A percentile compares a stretch with the other conserved stretches of the same genome.
phyloP scores from a whole-genome alignment of 768 basidiomycete genomes.

The Phylloporus sp. region DNA sequence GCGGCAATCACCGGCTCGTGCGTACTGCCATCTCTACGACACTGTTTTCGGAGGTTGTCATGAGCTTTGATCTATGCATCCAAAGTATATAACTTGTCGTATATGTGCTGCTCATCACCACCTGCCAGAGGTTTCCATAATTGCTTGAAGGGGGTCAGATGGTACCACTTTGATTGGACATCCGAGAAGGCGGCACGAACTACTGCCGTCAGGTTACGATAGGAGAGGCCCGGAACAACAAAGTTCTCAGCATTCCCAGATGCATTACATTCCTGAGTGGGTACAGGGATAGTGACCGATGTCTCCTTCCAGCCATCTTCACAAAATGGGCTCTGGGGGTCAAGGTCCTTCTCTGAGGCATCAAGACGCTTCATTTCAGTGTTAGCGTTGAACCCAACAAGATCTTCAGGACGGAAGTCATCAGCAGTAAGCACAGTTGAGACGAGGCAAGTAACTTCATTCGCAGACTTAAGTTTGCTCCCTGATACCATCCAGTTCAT shows the following conservation, averaged over 20 bases:
- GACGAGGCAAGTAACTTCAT: too few species aligned
- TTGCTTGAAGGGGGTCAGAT: conserved; percentile 23
- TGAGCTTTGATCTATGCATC: conserved; percentile 21
- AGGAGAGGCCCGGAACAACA: conserved; percentile 25
- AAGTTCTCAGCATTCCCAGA: conserved; percentile 16
- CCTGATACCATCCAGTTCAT: too few species aligned
- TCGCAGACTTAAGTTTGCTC: too few species aligned
- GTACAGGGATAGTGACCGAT: conserved; percentile 24
- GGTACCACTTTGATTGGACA: conserved; percentile 11
- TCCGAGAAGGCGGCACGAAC: conserved; percentile 10
- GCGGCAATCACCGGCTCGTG: not conserved
- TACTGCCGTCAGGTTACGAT: conserved; percentile 17
- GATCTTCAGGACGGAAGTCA: too few species aligned
- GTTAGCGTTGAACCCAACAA: too few species aligned
- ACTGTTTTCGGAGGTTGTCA: conserved; percentile 18
- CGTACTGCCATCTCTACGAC: conserved; percentile 10
- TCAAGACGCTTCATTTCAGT: not conserved
- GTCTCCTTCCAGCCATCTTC: conserved; percentile 14
- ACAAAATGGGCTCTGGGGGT: not conserved
- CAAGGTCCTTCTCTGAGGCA: conserved; percentile 2
- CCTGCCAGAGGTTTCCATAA: conserved; percentile 14
- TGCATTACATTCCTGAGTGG: conserved; percentile 18
- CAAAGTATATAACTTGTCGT: conserved; percentile 24
- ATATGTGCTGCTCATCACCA: conserved; percentile 9
- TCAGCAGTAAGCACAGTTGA: too few species aligned